These are phyloP conservation scores for Volvariella volvacea DNA, from an alignment of 1,284 basidiomycete species.

Conservation along the genomic window DNA sequence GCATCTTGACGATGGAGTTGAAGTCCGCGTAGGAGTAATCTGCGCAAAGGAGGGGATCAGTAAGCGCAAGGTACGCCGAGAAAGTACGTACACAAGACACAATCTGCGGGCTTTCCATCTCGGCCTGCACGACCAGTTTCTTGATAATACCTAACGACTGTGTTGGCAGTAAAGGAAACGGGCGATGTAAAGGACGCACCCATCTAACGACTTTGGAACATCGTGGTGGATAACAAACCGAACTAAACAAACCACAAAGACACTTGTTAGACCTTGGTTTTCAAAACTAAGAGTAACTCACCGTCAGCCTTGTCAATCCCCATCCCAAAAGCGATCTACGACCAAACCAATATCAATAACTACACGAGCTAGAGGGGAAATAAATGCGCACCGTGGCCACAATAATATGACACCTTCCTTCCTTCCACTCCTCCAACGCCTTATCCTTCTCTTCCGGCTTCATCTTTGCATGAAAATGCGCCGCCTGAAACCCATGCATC, in stretches of 20 bases:
- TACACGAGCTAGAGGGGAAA: slow-evolving; percentile 1
- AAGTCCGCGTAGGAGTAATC: slow-evolving; percentile 35
- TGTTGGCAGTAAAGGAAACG: neutral
- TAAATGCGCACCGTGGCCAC: slow-evolving; percentile 71
- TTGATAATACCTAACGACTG: slow-evolving; percentile 35
- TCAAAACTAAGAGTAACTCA: too few species aligned
- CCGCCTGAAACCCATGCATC: slow-evolving; percentile 51
- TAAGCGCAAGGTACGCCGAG: neutral
- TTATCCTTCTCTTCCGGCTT: slow-evolving; percentile 54
- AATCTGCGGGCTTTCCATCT: slow-evolving; percentile 38
- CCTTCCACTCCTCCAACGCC: slow-evolving; percentile 74
- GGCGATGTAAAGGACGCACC: slow-evolving; percentile 27
- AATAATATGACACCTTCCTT: slow-evolving; percentile 71
- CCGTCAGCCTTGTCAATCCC: slow-evolving; percentile 85
- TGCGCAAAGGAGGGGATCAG: slow-evolving; percentile 11
- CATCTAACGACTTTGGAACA: slow-evolving; percentile 40
- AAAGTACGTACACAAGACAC: slow-evolving; percentile 34
- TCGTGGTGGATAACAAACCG: slow-evolving; percentile 43
- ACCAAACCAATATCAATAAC: slow-evolving; percentile 5
- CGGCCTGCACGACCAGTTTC: slow-evolving; percentile 47
- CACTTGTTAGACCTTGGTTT: too few species aligned
- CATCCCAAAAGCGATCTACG: slow-evolving; percentile 92
- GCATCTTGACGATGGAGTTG: slow-evolving; percentile 29
- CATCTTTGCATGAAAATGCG: slow-evolving; percentile 88
- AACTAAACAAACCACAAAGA: slow-evolving; percentile 20